Percentiles rank a stretch among this genome's conserved stretches.
Conservation (phyloP, 768 basidiomycete species). For the Leccinum variicolor region DNA sequence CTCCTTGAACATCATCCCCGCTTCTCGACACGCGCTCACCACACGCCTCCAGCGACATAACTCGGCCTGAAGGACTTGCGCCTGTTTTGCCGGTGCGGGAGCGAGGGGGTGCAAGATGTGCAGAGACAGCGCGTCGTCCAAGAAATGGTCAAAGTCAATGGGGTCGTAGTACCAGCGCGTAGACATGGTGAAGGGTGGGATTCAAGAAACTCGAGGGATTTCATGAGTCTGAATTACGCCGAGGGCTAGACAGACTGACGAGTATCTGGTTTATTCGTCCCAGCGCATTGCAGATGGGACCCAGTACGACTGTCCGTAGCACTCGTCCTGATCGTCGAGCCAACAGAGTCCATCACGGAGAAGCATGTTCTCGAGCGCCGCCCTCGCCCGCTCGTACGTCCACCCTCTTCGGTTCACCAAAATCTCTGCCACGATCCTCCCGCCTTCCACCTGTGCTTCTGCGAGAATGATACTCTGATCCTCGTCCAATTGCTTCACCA, state of each 20-base stretch:
- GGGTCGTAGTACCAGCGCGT: constrained; percentile 35
- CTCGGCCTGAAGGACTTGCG: too few species aligned
- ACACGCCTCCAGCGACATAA: too few species aligned
- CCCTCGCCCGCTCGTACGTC: constrained; percentile 70
- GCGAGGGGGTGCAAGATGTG: constrained; percentile 21
- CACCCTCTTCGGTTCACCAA: constrained; percentile 67
- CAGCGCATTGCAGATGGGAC: constrained; percentile 84
- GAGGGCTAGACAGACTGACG: background rate
- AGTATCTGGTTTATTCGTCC: constrained; percentile 48
- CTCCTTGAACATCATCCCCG: too few species aligned
- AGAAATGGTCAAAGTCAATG: constrained; percentile 42
- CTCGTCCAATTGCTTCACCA: constrained; percentile 87
- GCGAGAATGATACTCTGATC: constrained; percentile 85
- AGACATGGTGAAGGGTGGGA: constrained; percentile 19
- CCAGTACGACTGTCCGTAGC: constrained; percentile 73
- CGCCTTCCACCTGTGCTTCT: constrained; percentile 63
- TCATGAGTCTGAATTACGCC: too few species aligned
- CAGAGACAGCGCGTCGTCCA: constrained; percentile 36
- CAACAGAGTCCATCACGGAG: constrained; percentile 90
- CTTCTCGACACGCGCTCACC: too few species aligned
- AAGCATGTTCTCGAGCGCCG: constrained; percentile 87
- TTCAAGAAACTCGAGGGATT: background rate
- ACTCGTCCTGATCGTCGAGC: constrained; percentile 87
- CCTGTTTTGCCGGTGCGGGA: constrained; percentile 9
- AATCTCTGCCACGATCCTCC: constrained; percentile 62